phyloP scores from a whole-genome alignment of 805 yeast species.

The Nakazawaea anatomiae region DNA sequence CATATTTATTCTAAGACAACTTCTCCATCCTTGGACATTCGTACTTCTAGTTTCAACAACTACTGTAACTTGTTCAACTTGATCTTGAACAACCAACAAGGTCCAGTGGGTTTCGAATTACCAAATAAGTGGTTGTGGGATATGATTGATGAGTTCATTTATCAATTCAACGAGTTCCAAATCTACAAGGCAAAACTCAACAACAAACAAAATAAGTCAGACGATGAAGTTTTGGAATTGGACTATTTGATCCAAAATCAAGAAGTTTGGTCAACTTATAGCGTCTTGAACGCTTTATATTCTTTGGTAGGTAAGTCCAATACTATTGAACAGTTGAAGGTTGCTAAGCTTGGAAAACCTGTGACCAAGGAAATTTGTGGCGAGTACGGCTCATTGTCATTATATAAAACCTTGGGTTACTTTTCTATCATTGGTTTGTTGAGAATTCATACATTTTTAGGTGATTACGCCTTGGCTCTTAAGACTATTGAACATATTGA shows the following conservation, averaged over 20 bases:
- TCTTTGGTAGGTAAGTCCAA: slow-evolving; percentile 30
- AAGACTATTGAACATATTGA: slow-evolving; percentile 42
- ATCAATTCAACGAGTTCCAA: slow-evolving; percentile 41
- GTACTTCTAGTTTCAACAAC: slow-evolving; percentile 41
- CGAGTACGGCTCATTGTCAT: slow-evolving; percentile 34
- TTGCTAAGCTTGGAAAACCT: slow-evolving; percentile 20
- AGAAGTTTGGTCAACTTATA: slow-evolving; percentile 40
- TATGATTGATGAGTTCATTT: slow-evolving; percentile 45
- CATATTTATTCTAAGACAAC: slow-evolving; percentile 37
- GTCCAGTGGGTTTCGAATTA: slow-evolving; percentile 38
- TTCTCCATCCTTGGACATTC: slow-evolving; percentile 36
- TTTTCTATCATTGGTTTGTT: slow-evolving; percentile 42
- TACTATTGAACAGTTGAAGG: slow-evolving; percentile 32
- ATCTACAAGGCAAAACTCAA: slow-evolving; percentile 32
- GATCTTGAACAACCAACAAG: slow-evolving; percentile 34
- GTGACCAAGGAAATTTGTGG: slow-evolving; percentile 29
- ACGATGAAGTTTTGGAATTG: slow-evolving; percentile 25
- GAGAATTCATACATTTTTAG: slow-evolving; percentile 42
- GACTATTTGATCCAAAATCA: slow-evolving; percentile 29
- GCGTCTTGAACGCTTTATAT: slow-evolving; percentile 42
- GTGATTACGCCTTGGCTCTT: slow-evolving; percentile 43
- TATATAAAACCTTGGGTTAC: slow-evolving; percentile 42
- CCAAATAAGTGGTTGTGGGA: slow-evolving; percentile 49
- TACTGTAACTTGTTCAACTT: slow-evolving; percentile 42
- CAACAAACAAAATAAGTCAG: slow-evolving; percentile 21